Base-by-base conservation (phyloP, 1,284 basidiomycete genomes). In the Trichosporon asahii region DNA sequence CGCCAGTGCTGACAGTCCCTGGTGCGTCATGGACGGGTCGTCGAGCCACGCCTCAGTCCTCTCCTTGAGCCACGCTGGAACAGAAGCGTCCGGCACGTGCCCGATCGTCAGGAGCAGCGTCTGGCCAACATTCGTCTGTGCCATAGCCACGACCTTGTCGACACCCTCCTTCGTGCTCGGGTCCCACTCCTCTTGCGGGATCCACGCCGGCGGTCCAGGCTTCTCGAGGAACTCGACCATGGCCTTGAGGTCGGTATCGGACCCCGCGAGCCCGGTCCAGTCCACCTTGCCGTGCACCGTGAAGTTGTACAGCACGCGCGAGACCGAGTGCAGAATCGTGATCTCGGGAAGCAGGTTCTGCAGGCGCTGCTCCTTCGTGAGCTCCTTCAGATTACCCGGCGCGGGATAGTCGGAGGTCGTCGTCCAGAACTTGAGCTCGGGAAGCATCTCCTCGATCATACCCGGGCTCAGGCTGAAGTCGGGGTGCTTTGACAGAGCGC, bases 11-110 rank as follows among this genome's bases (percentile, higher is more conserved):
- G 55, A 37, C 7, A 67, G 37, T 0, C 55, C 66, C 3, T 60
- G 25, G 35, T 67, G 25, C 18, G 55, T 37, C 55, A 60, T 60
- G 23, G 27, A 9, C 4, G 66, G 66, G 15, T 60, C 15, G 23
- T 67, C 53, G 35, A 67, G 55, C 66, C 66, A 67, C 55, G 6
- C 66, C 25, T 21, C 53, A 23, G 60, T 40, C 37, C 35, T 21
- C 23, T 67, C 23, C 35, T 55, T 21, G 8, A 67, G 55, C 66
- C 55, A 46, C 9, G 15, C 1, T 2, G 66, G 55, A 8, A 35
- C 37, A n/a, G 49, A 21, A 5, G 35, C 12, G 27, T 61, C 40
- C 25, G 55, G 55, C 25, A 67, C 49, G 21, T 53, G 49, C 8
- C 49, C 49, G 49, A 53, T 53, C 21, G 49, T 67, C 25, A 67